Percentiles rank a stretch among this genome's conserved stretches.
Conservation (phyloP, 805 yeast species). For the Myxozyma kluyveri region DNA sequence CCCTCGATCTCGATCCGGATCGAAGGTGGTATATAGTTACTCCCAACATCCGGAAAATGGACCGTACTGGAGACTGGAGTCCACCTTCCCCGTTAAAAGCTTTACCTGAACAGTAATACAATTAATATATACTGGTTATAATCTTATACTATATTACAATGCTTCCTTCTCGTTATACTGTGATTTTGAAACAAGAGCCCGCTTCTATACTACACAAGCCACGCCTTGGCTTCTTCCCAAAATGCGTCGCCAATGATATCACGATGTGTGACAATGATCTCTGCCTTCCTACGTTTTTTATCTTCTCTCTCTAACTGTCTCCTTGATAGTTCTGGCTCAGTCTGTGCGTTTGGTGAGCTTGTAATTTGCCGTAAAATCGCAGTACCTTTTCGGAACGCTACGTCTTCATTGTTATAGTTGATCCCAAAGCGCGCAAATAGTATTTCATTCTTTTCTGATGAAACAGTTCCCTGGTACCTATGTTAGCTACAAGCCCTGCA, state of each 20-base stretch:
- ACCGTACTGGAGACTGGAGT: no score
- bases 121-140: no score
- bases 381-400: slow-evolving; percentile 83
- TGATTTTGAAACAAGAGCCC: no score
- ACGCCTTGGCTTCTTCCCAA: slow-evolving; percentile 45
- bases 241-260: slow-evolving; percentile 65
- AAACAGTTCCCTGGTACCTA: slow-evolving; percentile 57
- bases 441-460: slow-evolving; percentile 86
- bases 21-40: no score
- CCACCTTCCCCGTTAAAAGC: no score
- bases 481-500: background rate
- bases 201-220: no score
- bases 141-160: no score
- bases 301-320: slow-evolving; percentile 52
- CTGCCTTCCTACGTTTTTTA: slow-evolving; percentile 51
- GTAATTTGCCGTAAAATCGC: slow-evolving; percentile 50
- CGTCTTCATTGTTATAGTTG: slow-evolving; percentile 89
- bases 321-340: slow-evolving; percentile 28
- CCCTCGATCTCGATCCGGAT: no score
- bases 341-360: background rate
- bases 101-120: no score
- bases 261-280: slow-evolving; percentile 48
- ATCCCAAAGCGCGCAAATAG: slow-evolving; percentile 72
- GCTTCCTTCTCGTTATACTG: no score
- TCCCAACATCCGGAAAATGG: no score